Base-by-base conservation (phyloP, 345 rosid species). In the Pistacia atlantica region DNA sequence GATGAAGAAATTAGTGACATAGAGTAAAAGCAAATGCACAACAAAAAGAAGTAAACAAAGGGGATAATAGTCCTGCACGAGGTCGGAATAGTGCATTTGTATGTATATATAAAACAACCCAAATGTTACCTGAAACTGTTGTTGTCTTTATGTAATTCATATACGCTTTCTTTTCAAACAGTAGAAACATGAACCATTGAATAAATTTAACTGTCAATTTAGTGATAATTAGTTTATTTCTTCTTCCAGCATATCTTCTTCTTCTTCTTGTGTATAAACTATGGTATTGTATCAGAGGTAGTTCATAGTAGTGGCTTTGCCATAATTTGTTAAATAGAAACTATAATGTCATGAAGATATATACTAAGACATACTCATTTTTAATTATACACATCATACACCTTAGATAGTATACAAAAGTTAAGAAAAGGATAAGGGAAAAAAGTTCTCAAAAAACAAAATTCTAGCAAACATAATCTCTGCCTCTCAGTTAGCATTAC, bases 1-100 rank as follows among this genome's bases (percentile, higher is more conserved):
- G 83, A 79, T 59, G 93, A 85, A 33, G 88, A 83, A 77, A 54
- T 60, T 33, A 37, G 73, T 5, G 31, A 65, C 46, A 22, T 69
- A 22, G 73, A 80, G 79, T 72, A 59, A 74, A 76, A 25, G 56
- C 17, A 52, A 54, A 18, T 8, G 20, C 52, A 42, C 2, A 70
- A 16, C 46, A 42, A 42, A 7, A 42, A 42, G 8, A 42, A 42
- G 8, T 5, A 42, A 42, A 42, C 46, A 6, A 42, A 5, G 1
- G 5, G 46, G 9, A 42, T 5, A 5, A 42, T 5, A 42, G 8
- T 8, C 46, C 46, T 8, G 46, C 9, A 7, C 8, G 8, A 42
- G 8, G 46, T 8, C 7, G 9, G 8, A 42, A 7, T 6, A 7
- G 46, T 42, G 46, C 46, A 42, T 42, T 0, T 42, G 0, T 42